Conservation (phyloP, 768 basidiomycete genomes). For the Naganishia kalamii region DNA sequence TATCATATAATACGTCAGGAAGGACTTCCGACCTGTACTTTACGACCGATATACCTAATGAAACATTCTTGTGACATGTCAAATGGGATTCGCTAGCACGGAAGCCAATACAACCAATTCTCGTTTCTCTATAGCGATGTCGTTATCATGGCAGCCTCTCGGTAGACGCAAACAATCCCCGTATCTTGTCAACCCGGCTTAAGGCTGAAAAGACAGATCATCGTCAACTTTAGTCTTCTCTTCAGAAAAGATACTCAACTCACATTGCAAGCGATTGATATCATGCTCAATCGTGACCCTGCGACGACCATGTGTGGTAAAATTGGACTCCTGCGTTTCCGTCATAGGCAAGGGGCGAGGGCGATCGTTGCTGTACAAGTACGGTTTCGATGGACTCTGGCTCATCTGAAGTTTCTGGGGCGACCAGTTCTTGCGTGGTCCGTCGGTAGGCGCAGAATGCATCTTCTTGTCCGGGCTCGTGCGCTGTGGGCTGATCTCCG, state of each 20-base stretch:
- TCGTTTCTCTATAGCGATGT: not conserved
- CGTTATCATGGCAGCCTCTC: not conserved
- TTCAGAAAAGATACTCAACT: not conserved
- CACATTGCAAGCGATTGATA: conserved; percentile 31
- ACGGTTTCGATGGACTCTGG: conserved; percentile 2
- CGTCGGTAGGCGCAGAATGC: not conserved
- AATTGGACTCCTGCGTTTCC: conserved; percentile 26
- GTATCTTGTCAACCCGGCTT: conserved; percentile 1
- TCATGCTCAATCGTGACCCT: conserved; percentile 44
- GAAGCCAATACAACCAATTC: not conserved
- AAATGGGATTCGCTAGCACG: not conserved
- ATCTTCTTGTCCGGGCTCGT: not conserved
- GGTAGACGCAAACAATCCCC: not conserved
- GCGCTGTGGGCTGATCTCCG: not conserved
- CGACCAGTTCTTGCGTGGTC: not conserved
- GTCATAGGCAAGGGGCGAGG: conserved; percentile 21
- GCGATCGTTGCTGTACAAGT: not conserved
- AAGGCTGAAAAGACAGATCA: not conserved
- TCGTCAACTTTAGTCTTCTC: not conserved
- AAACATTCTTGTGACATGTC: not conserved
- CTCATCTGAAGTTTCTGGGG: not conserved
- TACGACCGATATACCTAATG: not conserved
- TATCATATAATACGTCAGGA: no score
- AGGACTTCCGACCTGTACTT: no score
- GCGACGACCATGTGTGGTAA: conserved; percentile 30